Conservation (phyloP, 352 stramenopile species). For the Globisporangium echinulatum region DNA sequence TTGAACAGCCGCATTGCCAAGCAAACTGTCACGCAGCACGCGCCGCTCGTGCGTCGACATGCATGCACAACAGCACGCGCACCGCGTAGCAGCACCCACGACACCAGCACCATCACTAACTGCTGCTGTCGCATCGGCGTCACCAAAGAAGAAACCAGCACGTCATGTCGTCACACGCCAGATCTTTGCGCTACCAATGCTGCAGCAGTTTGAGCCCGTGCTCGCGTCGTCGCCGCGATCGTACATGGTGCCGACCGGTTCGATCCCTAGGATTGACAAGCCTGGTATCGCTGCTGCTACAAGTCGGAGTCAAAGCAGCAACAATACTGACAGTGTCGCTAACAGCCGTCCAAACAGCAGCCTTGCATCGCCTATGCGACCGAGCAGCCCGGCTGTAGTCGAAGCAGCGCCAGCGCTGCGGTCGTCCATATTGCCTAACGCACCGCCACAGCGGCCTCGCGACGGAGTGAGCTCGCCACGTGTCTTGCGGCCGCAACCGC, state of each 20-base stretch:
- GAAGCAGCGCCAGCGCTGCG: background rate
- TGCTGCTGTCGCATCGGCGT: conserved; percentile 5
- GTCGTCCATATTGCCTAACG: background rate
- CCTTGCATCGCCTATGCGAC: background rate
- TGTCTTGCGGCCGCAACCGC: conserved; percentile 27
- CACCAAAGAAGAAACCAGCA: conserved; percentile 32
- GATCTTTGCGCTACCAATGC: conserved; percentile 43
- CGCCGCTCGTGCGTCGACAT: background rate
- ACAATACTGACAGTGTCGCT: background rate
- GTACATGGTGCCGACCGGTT: conserved; percentile 18
- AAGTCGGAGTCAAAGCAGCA: conserved; percentile 3
- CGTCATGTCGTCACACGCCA: conserved; percentile 27
- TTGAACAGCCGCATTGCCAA: too few relatives aligned
- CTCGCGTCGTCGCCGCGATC: conserved; percentile 26
- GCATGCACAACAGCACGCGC: background rate
- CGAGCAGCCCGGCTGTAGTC: background rate
- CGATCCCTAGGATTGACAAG: conserved; percentile 11
- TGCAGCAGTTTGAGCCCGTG: conserved; percentile 66
- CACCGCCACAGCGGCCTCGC: conserved; percentile 8
- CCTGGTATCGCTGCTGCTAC: background rate
- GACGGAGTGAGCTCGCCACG: conserved; percentile 21
- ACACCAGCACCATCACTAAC: background rate
- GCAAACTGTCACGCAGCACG: too few relatives aligned
- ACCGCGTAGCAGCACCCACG: background rate
- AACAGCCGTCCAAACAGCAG: background rate